These are phyloP conservation scores for Neotropicomus parvogracilis DNA, from an alignment of 1,284 basidiomycete species.

Conservation along the genomic window DNA sequence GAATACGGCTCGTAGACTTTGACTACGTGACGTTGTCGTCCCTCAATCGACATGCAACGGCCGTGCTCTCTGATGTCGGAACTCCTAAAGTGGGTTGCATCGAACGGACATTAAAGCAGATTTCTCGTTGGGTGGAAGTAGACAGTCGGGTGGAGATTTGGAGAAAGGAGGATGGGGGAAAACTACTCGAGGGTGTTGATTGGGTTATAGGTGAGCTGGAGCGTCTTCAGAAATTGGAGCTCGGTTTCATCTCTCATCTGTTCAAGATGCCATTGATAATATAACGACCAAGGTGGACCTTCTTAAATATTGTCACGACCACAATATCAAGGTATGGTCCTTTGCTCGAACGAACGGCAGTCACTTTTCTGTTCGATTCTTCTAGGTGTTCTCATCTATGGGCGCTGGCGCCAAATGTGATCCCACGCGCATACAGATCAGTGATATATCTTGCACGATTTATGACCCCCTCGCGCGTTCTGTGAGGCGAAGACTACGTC, in stretches of 20 bases:
- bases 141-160: slow-evolving; percentile 83
- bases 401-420: slow-evolving; percentile 97
- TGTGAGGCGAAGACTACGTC: slow-evolving; percentile 78
- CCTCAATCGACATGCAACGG: slow-evolving; percentile 91
- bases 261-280: slow-evolving; percentile 90
- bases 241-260: slow-evolving; percentile 15
- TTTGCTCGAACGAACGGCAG: background rate
- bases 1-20: slow-evolving; percentile 79
- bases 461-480: slow-evolving; percentile 95
- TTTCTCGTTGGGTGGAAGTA: slow-evolving; percentile 72
- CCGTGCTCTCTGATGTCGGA: slow-evolving; percentile 88
- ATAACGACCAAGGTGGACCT: slow-evolving; percentile 93
- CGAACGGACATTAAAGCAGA: slow-evolving; percentile 67
- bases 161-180: slow-evolving; percentile 72
- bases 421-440: slow-evolving; percentile 92
- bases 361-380: background rate
- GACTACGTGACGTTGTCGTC: slow-evolving; percentile 93
- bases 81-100: slow-evolving; percentile 89
- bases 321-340: slow-evolving; percentile 60
- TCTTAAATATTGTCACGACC: slow-evolving; percentile 76
- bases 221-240: slow-evolving; percentile 8
- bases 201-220: slow-evolving; percentile 77
- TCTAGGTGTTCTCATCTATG: slow-evolving; percentile 91
- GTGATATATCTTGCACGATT: slow-evolving; percentile 88
- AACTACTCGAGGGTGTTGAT: slow-evolving; percentile 74